Evolutionary conservation across 163 green algal species (phyloP), one percentile per base, ranked within the genome.

Genomic region (Scenedesmus sp.): DNA sequence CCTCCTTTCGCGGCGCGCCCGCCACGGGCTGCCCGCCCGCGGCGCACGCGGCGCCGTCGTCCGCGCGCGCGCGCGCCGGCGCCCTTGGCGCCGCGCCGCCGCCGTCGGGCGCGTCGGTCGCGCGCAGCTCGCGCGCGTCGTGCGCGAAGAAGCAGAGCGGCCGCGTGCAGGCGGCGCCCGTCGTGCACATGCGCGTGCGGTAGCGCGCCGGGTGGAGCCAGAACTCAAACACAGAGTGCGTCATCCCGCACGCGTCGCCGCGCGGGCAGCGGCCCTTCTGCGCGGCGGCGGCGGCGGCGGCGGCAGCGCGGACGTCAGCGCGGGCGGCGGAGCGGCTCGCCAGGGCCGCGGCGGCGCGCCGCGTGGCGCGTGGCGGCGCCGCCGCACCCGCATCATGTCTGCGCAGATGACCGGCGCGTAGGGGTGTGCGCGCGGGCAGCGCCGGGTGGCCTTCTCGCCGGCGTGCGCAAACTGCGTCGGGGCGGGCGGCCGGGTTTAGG

Each of bases 61-160:
- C 7, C 39, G 10, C 7, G 6, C 7, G 7, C 39, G 10, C 39
- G 7, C 7, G 39, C 39, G 39, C 39, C 39, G 39, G 7, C 39
- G 39, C 39, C 39, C 10, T 6, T 15, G 39, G 39, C 39, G 39
- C 39, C 7, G 39, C 39, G 7, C 39, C 6, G 39, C 39, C 39
- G 39, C 7, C 39, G 39, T 47, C 7, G 39, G 6, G 7, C 7
- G 39, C 7, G 39, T 15, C 39, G 39, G 39, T n/a, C 39, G 10
- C 39, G 39, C 39, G 39, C 39, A 47, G 10, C 39, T 47, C 39
- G 7, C 10, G 39, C 39, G 10, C 7, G 39, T 10, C 10, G 62
- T 70, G 62, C 9, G 62, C 62, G 50, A 70, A 70, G 39, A 70
- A 70, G 62, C 62, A 70, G 22, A 70, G 22, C 13, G 17, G 33